A percentile compares a stretch with the other conserved stretches of the same genome.
These are phyloP conservation scores for Fusarium veterinarium DNA, from an alignment of 2,329 filamentous ascomycete genomes.

Conservation along the genomic window DNA sequence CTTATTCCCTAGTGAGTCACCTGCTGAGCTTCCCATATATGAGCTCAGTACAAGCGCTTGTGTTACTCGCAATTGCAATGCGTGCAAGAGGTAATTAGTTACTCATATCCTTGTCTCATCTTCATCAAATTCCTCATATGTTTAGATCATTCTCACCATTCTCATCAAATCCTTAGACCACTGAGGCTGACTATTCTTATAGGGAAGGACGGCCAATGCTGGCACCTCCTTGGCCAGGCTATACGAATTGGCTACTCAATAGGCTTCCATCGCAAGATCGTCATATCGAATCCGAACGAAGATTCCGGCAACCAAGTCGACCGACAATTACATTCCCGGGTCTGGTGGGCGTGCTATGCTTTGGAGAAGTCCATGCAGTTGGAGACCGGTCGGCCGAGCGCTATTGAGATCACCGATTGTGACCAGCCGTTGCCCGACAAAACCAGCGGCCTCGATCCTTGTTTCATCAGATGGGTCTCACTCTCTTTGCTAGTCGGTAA, in stretches of 20 bases:
- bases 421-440: slow-evolving; percentile 28
- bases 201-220: slow-evolving; percentile 38
- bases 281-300: neutral
- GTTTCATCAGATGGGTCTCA: slow-evolving; percentile 33
- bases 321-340: slow-evolving; percentile 22
- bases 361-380: slow-evolving; percentile 39
- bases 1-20: slow-evolving; percentile 33
- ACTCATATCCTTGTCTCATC: fast-evolving
- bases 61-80: slow-evolving; percentile 30
- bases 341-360: slow-evolving; percentile 39
- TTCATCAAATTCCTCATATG: neutral
- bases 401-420: slow-evolving; percentile 34
- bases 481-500: slow-evolving; percentile 27
- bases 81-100: slow-evolving; percentile 31
- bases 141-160: neutral
- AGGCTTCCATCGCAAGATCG: slow-evolving; percentile 29
- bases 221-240: slow-evolving; percentile 33
- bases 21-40: slow-evolving; percentile 34
- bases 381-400: slow-evolving; percentile 35
- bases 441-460: neutral
- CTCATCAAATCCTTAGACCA: neutral
- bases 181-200: neutral
- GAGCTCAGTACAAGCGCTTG: slow-evolving; percentile 33
- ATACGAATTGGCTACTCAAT: slow-evolving; percentile 33
- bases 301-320: slow-evolving; percentile 4